Conservation (phyloP, 2,329 filamentous ascomycete species). For the Zarea fungicola region DNA sequence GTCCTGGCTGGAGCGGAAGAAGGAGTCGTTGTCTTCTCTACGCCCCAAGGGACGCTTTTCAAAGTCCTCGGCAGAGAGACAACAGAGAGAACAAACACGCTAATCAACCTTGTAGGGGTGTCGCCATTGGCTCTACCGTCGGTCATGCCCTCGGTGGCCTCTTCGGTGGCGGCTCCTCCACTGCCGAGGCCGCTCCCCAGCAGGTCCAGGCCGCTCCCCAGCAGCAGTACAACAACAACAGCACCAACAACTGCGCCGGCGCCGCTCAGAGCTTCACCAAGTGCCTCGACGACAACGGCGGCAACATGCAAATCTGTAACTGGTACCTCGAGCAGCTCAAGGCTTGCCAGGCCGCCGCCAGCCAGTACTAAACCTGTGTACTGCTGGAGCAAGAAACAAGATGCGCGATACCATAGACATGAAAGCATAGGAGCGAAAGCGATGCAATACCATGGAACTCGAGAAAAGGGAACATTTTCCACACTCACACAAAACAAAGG, state of each 20-base stretch:
- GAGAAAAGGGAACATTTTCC: too few species aligned
- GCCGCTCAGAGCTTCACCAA: constrained; percentile 83
- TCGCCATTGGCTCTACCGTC: constrained; percentile 91
- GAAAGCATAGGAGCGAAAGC: constrained; percentile 2
- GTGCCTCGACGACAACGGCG: constrained; percentile 93
- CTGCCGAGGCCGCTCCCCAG: constrained; percentile 45
- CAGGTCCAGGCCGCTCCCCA: constrained; percentile 44
- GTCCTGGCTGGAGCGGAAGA: too few species aligned
- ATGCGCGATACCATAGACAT: background rate
- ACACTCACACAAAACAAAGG: background rate
- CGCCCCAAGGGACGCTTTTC: background rate
- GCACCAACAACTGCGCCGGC: constrained; percentile 64
- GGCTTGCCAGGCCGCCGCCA: constrained; percentile 75
- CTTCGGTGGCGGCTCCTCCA: constrained; percentile 73
- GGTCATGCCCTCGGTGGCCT: constrained; percentile 89
- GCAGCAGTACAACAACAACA: constrained; percentile 48
- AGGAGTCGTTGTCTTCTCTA: too few species aligned
- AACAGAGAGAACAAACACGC: background rate
- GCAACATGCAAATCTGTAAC: constrained; percentile 91
- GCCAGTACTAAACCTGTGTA: constrained; percentile 58
- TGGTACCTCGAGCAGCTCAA: constrained; percentile 99
- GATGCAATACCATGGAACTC: too few species aligned
- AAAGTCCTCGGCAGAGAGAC: too few species aligned
- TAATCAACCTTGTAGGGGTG: constrained; percentile 60
- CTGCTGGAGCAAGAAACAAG: background rate